These are phyloP conservation scores for Suillus luteus DNA, from an alignment of 768 basidiomycete species.

Conservation along the genomic window DNA sequence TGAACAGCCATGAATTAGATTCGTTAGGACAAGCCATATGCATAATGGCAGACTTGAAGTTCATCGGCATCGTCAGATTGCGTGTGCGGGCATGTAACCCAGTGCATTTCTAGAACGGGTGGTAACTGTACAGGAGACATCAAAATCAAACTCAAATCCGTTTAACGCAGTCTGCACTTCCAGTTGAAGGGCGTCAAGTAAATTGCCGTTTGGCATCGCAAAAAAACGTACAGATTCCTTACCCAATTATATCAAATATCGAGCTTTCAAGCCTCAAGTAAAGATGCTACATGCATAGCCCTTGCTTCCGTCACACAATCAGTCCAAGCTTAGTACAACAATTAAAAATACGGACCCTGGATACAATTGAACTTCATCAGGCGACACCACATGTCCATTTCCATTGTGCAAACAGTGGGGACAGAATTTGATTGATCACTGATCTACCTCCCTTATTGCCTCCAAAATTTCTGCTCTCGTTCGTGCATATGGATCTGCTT, in stretches of 20 bases:
- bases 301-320: neutral
- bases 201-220: neutral
- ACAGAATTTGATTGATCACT: neutral
- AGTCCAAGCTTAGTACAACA: neutral
- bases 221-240: neutral
- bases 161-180: neutral
- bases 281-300: neutral
- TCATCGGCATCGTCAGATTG: neutral
- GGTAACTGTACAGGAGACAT: neutral
- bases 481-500: slow-evolving; percentile 21
- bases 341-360: neutral
- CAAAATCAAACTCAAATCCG: neutral
- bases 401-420: neutral
- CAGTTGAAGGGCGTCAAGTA: neutral
- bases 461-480: slow-evolving; percentile 23
- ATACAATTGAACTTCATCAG: neutral
- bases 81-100: neutral
- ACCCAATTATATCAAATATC: neutral
- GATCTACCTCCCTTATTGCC: neutral
- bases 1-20: neutral
- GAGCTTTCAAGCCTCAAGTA: neutral
- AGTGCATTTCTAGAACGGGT: neutral
- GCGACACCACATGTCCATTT: neutral
- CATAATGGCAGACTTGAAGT: neutral
- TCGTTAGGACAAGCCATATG: neutral